These are phyloP conservation scores for Salvia hispanica DNA, from an alignment of 257 asterid genomes.

Conservation along the genomic window DNA sequence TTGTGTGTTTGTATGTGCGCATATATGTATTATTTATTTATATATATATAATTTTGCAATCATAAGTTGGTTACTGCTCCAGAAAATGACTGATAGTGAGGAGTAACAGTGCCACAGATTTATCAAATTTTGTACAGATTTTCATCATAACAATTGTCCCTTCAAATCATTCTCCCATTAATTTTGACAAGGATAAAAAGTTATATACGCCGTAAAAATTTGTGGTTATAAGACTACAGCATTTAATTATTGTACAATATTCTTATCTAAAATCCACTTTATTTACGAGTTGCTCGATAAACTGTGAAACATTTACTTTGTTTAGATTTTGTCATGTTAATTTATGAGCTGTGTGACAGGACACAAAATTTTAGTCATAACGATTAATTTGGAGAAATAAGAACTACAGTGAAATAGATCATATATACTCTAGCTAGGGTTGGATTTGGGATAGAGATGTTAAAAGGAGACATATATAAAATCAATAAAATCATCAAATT, in stretches of 20 bases:
- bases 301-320: neutral
- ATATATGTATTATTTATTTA: neutral
- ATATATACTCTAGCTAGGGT: neutral
- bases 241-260: neutral
- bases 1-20: no score
- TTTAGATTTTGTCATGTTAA: neutral
- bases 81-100: slow-evolving; percentile 1
- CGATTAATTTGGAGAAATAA: neutral
- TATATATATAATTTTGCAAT: slow-evolving; percentile 14
- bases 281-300: slow-evolving; percentile 1
- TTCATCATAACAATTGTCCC: slow-evolving; percentile 33
- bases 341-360: neutral
- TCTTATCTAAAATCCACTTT: slow-evolving; percentile 3
- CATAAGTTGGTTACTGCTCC: neutral
- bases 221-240: neutral
- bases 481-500: neutral
- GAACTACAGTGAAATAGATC: neutral
- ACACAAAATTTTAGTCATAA: neutral
- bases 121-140: slow-evolving; percentile 15
- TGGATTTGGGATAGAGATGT: neutral
- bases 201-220: neutral
- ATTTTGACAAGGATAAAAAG: slow-evolving; percentile 16
- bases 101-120: slow-evolving; percentile 23
- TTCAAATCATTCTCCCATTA: slow-evolving; percentile 23
- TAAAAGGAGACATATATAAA: no score